Base-by-base conservation (phyloP, 345 rosid genomes). In the Eucalyptus paniculata region DNA sequence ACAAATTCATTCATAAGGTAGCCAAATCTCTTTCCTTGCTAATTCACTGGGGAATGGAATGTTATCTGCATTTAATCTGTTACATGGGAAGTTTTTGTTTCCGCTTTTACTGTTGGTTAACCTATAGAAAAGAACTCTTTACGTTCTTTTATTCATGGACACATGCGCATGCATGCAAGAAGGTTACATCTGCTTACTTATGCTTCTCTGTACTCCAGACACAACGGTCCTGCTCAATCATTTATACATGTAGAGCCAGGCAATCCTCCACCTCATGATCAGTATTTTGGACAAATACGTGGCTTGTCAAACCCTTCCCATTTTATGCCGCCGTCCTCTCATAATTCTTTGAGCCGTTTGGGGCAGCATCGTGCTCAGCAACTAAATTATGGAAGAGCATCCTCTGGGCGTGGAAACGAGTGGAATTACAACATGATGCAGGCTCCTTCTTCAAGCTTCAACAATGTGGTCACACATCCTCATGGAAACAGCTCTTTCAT, bases 271-370 rank as follows among this genome's bases (percentile, higher is more conserved):
- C 92, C 94, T 90, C 92, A 92, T 91, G 99, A 97, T 88, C 90
- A 89, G 69, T 94, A 94, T 91, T 91, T 90, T 89, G 97, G 99
- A 88, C 93, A 91, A 90, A 91, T 95, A 87, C 97, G 93, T 86
- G 92, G 92, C 86, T 92, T 91, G 89, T 92, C 98, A 90, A 95
- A 94, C 93, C 91, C 95, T 90, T 90, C 96, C 72, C 93, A 94
- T 92, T 92, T 92, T 86, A 91, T 88, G 87, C 92, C 96, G 26
- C 98, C 95, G 85, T 80, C 92, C 82, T 67, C 96, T 10, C 97
- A 96, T 90, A 98, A 94, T 93, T 93, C 96, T 88, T 97, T 97
- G 15, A 98, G 99, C 92, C 98, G 99, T 82, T 95, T 98, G 91
- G 96, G 99, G 86, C 99, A 98, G 89, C 98, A 94, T 89, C 95